Conservation (phyloP, 257 asterid genomes). For the Agastache rugosa region DNA sequence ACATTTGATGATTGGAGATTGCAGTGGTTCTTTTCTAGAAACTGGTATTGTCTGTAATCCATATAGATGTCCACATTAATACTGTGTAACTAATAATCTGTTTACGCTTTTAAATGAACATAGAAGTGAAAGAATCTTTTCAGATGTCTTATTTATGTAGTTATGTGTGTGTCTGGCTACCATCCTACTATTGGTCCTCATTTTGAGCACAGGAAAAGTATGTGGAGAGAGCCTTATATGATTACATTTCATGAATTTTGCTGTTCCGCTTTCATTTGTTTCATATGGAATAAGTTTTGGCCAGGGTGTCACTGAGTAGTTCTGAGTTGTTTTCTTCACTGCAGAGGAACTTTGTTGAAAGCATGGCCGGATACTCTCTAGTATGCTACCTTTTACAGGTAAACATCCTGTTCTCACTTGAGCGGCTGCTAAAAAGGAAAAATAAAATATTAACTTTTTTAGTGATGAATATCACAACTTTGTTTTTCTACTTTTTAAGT, state of each 20-base stretch:
- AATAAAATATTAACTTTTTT: constrained; percentile 14
- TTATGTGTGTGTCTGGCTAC: neutral
- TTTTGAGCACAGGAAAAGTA: neutral
- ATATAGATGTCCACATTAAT: neutral
- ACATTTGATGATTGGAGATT: constrained; percentile 8
- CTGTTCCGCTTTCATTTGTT: constrained; percentile 1
- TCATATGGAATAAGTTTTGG: neutral
- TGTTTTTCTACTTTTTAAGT: constrained; percentile 17
- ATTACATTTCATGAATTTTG: neutral
- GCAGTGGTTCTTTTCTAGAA: neutral
- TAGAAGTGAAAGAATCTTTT: neutral
- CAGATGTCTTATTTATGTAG: neutral
- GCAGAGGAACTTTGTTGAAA: constrained; percentile 93
- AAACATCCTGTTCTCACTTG: constrained; percentile 29
- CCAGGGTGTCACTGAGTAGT: neutral
- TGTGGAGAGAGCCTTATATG: constrained; percentile 11
- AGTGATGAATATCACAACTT: constrained; percentile 19
- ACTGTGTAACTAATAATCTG: neutral
- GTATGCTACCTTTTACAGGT: constrained; percentile 97
- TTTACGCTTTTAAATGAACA: neutral
- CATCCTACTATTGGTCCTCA: neutral
- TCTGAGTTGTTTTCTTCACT: constrained; percentile 27
- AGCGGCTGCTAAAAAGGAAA: constrained; percentile 6
- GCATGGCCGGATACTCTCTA: constrained; percentile 99
- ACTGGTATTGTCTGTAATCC: neutral